Conservation (phyloP, 768 basidiomycete species). For the Crucibulum laeve region DNA sequence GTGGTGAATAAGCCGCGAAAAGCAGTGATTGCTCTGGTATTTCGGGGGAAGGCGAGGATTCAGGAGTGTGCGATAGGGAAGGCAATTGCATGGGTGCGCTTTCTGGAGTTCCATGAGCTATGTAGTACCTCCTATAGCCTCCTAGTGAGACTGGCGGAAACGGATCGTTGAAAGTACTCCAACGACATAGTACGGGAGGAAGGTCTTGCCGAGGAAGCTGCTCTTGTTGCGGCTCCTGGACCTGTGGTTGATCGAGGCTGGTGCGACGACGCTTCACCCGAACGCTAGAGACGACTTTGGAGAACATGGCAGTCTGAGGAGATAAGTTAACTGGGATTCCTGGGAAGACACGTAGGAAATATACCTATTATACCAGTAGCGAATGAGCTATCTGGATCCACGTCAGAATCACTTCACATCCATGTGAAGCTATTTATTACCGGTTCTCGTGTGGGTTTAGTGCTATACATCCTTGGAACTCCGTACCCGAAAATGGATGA, state of each 20-base stretch:
- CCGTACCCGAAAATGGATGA: not conserved
- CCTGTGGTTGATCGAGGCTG: conserved; percentile 15
- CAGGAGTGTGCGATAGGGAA: conserved; percentile 13
- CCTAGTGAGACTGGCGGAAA: conserved; percentile 35
- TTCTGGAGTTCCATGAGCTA: conserved; percentile 9
- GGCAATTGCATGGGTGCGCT: conserved; percentile 13
- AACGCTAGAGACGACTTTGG: conserved; percentile 21
- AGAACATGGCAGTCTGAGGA: conserved; percentile 19
- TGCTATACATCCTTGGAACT: not conserved
- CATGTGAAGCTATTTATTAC: not conserved
- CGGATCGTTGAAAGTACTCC: conserved; percentile 29
- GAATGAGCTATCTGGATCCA: not conserved
- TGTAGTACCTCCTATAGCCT: conserved; percentile 38
- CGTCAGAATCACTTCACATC: not conserved
- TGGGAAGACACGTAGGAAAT: not conserved
- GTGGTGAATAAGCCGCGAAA: conserved; percentile 9
- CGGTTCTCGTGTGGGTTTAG: not conserved
- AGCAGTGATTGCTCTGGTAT: conserved; percentile 13
- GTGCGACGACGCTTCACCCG: conserved; percentile 15
- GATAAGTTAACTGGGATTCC: not conserved
- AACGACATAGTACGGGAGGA: conserved; percentile 31
- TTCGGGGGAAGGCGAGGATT: conserved; percentile 14
- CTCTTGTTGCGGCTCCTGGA: conserved; percentile 2
- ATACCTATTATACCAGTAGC: not conserved
- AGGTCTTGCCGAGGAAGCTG: conserved; percentile 7